phyloP scores from a whole-genome alignment of 495 filamentous ascomycete species.

The Thozetella sp. region DNA sequence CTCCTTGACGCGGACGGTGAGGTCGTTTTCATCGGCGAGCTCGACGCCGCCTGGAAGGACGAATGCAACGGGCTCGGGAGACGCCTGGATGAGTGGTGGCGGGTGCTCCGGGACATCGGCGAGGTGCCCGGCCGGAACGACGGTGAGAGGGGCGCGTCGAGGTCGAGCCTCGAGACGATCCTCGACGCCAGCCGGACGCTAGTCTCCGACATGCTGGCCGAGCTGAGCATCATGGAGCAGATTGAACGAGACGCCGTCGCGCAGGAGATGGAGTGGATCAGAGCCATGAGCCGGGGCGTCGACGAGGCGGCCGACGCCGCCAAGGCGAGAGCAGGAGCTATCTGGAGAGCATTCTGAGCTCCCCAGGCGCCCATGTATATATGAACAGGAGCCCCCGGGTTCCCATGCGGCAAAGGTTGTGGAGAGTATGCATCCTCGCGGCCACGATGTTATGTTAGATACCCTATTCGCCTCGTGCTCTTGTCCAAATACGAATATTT shows the following conservation, averaged over 20 bases:
- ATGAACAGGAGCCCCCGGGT: too few relatives aligned
- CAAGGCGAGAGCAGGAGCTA: slow-evolving; percentile 24
- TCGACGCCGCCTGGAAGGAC: slow-evolving; percentile 43
- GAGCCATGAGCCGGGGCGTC: slow-evolving; percentile 38
- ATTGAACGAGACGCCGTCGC: slow-evolving; percentile 45
- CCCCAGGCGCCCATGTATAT: too few relatives aligned
- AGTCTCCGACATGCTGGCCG: slow-evolving; percentile 46
- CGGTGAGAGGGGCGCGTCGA: background rate
- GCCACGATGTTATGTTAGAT: slow-evolving; percentile 1
- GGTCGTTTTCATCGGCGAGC: slow-evolving; percentile 37
- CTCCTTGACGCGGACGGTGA: slow-evolving; percentile 14
- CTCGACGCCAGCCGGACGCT: slow-evolving; percentile 35
- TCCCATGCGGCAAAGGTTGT: too few relatives aligned
- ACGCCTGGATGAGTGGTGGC: slow-evolving; percentile 43
- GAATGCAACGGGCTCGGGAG: slow-evolving; percentile 38
- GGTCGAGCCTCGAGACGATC: slow-evolving; percentile 36
- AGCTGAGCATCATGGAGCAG: slow-evolving; percentile 46
- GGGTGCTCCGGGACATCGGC: slow-evolving; percentile 32
- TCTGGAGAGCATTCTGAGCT: slow-evolving; percentile 30
- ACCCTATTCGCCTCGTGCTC: background rate
- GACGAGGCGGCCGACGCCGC: slow-evolving; percentile 12
- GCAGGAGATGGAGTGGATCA: slow-evolving; percentile 50
- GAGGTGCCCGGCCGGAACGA: slow-evolving; percentile 7
- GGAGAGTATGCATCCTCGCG: too few relatives aligned
- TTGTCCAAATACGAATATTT: too few relatives aligned